Base-by-base conservation (phyloP, 2,329 filamentous ascomycete genomes). In the Venturia oleaginea region DNA sequence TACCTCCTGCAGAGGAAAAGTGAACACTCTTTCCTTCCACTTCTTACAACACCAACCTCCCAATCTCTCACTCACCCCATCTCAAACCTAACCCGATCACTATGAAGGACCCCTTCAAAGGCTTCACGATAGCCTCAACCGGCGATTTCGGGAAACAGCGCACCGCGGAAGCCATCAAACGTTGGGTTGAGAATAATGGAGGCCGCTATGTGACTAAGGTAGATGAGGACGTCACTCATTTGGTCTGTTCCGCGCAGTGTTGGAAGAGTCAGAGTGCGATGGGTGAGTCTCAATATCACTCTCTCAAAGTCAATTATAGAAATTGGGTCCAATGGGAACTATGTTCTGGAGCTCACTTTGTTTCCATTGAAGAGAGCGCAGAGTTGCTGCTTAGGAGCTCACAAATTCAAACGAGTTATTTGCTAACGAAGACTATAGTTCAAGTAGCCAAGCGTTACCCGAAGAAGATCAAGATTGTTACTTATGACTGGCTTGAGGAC, bases 171-270 rank as follows among this genome's bases (percentile, higher is more conserved):
- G 83, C 89, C 51, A 80, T 94, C 42, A 80, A 80, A 42, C 77
- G 78, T 46, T 96, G 90, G 90, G 80, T 90, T 11, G 76, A 77
- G 4, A 71, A 78, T 4, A 84, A 88, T 65, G 85, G 84, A 7
- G 91, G 89, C 1, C 73, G 65, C 1, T 88, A 86, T 71, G 75
- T 77, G 0, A 72, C 77, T 0, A 75, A 79, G 0, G 75, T 91
- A 22, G 79, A 78, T 32, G 72, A 78, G 0, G 70, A 77, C 0
- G 84, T 88, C 11, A 96, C 91, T 0, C 91, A 96, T 74, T 76
- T 96, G 0, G 80, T 96, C 27, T 84, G 85, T 63, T 85, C 84
- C 0, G 77, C 82, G 61, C 80, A 85, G 40, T 83, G 86, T 19
- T 92, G 85, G 73, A 80, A 82, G 67, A 74, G 78, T 7, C 70